Evolutionary conservation across 2,329 filamentous ascomycete genomes (phyloP).

Genomic region (Fusarium longipes): DNA sequence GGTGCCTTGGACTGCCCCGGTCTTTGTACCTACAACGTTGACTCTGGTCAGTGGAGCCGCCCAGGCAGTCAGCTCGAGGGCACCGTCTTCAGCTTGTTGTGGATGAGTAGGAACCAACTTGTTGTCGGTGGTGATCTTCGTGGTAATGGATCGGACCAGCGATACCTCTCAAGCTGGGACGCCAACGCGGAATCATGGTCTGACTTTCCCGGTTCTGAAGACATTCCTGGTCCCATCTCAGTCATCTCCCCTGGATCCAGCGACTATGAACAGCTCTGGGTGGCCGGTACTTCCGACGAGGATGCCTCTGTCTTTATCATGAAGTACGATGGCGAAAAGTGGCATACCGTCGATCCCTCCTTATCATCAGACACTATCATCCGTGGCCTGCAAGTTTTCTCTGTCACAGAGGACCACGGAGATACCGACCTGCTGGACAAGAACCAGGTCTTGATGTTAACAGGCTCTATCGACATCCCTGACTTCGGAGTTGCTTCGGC

Average conservation of each 20-base stretch:
- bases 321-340: constrained; percentile 81
- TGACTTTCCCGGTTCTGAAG: constrained; percentile 67
- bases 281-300: constrained; percentile 72
- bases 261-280: constrained; percentile 82
- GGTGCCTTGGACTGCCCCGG: constrained; percentile 84
- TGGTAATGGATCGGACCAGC: constrained; percentile 69
- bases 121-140: constrained; percentile 82
- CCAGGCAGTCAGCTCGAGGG: constrained; percentile 80
- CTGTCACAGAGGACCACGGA: constrained; percentile 74
- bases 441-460: constrained; percentile 80
- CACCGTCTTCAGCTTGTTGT: constrained; percentile 76
- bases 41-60: constrained; percentile 79
- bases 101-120: constrained; percentile 77
- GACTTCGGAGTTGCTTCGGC: constrained; percentile 85
- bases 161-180: constrained; percentile 79
- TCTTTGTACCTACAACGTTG: constrained; percentile 82
- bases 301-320: constrained; percentile 81
- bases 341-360: constrained; percentile 71
- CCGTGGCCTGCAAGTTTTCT: constrained; percentile 83
- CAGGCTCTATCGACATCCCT: constrained; percentile 82
- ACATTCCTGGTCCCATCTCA: constrained; percentile 83
- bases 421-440: constrained; percentile 71
- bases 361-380: constrained; percentile 76
- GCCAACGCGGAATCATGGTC: constrained; percentile 74
- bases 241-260: constrained; percentile 79